phyloP scores from a whole-genome alignment of 2,329 filamentous ascomycete species.

The Aspergillus fumigatiaffinis region DNA sequence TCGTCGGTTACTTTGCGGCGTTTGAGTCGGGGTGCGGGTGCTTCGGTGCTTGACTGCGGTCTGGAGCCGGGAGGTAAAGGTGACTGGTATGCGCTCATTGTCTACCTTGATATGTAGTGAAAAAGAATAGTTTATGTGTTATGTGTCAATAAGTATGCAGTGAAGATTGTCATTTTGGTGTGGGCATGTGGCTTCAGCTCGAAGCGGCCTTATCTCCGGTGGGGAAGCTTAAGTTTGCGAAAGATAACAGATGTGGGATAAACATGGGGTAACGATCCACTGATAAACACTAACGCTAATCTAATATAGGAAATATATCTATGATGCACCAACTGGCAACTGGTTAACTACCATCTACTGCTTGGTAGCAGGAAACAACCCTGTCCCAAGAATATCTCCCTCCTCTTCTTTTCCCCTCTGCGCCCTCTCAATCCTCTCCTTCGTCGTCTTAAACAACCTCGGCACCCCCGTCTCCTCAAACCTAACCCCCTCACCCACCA shows the following conservation, averaged over 20 bases:
- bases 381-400: slow-evolving; percentile 3
- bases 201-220: background rate
- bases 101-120: background rate
- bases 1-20: background rate
- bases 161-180: too few species aligned
- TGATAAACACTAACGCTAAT: background rate
- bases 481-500: slow-evolving; percentile 40
- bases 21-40: background rate
- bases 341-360: background rate
- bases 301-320: too few species aligned
- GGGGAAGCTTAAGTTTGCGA: too few species aligned
- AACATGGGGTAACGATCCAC: background rate
- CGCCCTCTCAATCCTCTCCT: background rate
- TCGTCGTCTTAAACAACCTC: slow-evolving; percentile 24
- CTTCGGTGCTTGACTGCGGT: background rate
- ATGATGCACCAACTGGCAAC: background rate
- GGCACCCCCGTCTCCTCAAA: slow-evolving; percentile 29
- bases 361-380: background rate
- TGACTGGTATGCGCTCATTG: background rate
- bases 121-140: too few species aligned
- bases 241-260: background rate
- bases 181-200: too few species aligned
- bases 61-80: background rate
- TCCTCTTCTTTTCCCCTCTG: background rate
- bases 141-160: too few species aligned